phyloP scores from a whole-genome alignment of 305 asterid genomes.

The Fraxinus baroniana region DNA sequence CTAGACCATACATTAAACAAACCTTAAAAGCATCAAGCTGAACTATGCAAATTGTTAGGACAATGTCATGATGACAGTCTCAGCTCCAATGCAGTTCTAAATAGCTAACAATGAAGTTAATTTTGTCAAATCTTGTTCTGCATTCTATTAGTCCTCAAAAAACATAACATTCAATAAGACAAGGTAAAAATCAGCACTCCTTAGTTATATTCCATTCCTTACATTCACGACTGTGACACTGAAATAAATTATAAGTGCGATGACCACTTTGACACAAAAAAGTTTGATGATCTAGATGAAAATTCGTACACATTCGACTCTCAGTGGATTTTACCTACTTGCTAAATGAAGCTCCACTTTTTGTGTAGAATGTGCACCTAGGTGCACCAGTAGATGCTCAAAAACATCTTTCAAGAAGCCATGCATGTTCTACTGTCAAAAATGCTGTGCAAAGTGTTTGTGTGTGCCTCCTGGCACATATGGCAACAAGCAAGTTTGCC shows the following conservation, averaged over 20 bases:
- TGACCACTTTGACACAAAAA: background rate
- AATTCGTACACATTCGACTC: background rate
- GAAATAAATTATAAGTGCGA: background rate
- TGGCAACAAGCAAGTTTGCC: constrained; percentile 61
- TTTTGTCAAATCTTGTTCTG: background rate
- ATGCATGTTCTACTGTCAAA: constrained; percentile 49
- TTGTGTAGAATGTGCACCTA: constrained; percentile 44
- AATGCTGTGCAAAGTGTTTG: constrained; percentile 50
- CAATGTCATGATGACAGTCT: background rate
- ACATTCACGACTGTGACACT: background rate
- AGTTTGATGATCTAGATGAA: background rate
- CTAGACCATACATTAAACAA: background rate
- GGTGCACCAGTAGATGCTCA: constrained; percentile 54
- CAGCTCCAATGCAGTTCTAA: background rate
- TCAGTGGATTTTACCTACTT: background rate
- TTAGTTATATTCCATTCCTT: background rate
- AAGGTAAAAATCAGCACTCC: background rate
- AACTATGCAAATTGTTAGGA: background rate
- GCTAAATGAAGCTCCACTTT: background rate
- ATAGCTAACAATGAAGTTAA: background rate
- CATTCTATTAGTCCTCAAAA: background rate
- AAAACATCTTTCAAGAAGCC: constrained; percentile 55
- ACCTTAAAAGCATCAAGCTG: background rate
- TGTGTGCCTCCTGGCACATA: constrained; percentile 62
- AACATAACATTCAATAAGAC: background rate